Evolutionary conservation across 148 eudicot species (phyloP).

Genomic region (Nepenthes mirabilis): DNA sequence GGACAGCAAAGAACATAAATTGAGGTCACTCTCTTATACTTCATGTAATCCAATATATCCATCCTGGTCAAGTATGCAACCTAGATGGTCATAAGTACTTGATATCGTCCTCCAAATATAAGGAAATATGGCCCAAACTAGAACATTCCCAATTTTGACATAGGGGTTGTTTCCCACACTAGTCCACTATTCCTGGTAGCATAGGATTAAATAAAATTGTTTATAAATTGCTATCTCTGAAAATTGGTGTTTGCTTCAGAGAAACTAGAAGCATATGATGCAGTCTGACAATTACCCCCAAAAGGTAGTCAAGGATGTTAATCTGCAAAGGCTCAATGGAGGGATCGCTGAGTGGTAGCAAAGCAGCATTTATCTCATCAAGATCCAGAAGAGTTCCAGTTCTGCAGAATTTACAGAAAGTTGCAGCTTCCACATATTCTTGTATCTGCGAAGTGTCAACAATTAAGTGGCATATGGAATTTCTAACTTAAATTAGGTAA

Average conservation of each 20-base stretch:
- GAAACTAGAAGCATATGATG: background rate
- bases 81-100: no score
- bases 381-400: slow-evolving; percentile 69
- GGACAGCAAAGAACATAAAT: no score
- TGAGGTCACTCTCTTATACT: no score
- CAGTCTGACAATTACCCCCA: slow-evolving; percentile 61
- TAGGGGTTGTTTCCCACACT: no score
- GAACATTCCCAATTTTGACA: no score
- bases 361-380: slow-evolving; percentile 68
- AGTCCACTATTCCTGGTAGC: no score
- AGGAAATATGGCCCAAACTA: no score
- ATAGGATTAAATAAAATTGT: no score
- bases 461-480: background rate
- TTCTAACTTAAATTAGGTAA: slow-evolving; percentile 3
- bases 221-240: background rate
- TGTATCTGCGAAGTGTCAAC: slow-evolving; percentile 48
- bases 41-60: no score
- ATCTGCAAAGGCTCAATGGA: slow-evolving; percentile 77
- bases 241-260: background rate
- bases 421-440: slow-evolving; percentile 97
- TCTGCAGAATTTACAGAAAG: slow-evolving; percentile 79
- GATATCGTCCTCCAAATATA: no score
- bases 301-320: slow-evolving; percentile 77
- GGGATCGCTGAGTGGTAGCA: slow-evolving; percentile 56
- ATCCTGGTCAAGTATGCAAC: no score